Percentiles rank a stretch among this genome's conserved stretches.
Evolutionary conservation across 2,329 filamentous ascomycete genomes (phyloP).

Genomic region (Cladosporium sp.): DNA sequence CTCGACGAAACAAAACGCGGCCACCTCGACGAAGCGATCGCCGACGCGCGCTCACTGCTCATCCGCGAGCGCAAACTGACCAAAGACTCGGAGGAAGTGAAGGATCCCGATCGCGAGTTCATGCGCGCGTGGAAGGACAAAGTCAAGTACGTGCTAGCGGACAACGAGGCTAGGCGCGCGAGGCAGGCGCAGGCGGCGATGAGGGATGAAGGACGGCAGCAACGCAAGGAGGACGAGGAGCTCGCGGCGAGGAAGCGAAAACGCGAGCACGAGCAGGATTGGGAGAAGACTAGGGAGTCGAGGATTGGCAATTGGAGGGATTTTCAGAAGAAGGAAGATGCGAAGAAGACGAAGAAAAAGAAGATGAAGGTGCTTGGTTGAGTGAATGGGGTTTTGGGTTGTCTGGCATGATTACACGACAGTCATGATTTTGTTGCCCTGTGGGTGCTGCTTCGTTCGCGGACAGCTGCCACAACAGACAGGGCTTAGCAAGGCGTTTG

Average conservation of each 20-base stretch:
- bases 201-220: conserved; percentile 91
- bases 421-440: not conserved
- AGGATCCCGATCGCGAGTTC: conserved; percentile 68
- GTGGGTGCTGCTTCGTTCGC: not conserved
- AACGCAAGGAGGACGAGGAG: conserved; percentile 82
- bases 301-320: conserved; percentile 92
- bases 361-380: conserved; percentile 14
- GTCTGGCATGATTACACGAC: not conserved
- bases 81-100: conserved; percentile 79
- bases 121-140: conserved; percentile 85
- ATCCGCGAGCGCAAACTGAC: conserved; percentile 95
- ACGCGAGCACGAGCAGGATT: conserved; percentile 88
- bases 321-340: conserved; percentile 64
- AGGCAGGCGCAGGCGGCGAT: conserved; percentile 89
- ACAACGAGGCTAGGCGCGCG: conserved; percentile 81
- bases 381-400: not conserved
- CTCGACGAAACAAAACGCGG: conserved; percentile 91
- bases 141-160: conserved; percentile 81
- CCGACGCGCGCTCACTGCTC: conserved; percentile 89
- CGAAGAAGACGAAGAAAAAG: conserved; percentile 12
- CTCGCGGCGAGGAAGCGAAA: conserved; percentile 57
- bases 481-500: conserved; percentile 12
- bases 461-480: not conserved
- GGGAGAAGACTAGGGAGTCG: conserved; percentile 88
- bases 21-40: conserved; percentile 87